Percentiles rank a stretch among this genome's conserved stretches.
phyloP scores from a whole-genome alignment of 331 rosid species.

The Malus hybrid region DNA sequence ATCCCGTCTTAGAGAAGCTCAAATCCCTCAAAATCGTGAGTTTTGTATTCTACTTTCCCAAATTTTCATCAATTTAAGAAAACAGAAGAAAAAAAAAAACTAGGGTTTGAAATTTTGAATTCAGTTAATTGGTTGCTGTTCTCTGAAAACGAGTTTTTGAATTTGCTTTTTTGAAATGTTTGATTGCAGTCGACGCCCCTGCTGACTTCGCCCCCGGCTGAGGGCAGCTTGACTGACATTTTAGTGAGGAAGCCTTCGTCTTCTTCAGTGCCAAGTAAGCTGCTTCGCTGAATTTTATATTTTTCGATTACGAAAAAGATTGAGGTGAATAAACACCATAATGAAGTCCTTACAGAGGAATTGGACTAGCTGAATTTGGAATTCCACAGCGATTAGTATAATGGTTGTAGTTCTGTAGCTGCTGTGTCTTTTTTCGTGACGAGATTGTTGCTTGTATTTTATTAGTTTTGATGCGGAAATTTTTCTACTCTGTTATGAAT shows the following conservation, averaged over 20 bases:
- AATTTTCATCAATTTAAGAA: background rate
- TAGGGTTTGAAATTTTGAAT: slow-evolving; percentile 9
- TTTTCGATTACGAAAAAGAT: background rate
- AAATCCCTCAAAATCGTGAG: slow-evolving; percentile 69
- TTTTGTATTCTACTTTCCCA: background rate
- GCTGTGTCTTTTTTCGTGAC: background rate
- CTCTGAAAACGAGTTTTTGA: background rate
- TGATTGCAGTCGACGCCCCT: slow-evolving; percentile 69
- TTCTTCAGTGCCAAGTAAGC: slow-evolving; percentile 52
- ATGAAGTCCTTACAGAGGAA: too few relatives aligned
- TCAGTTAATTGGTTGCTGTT: background rate
- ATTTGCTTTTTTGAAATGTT: background rate
- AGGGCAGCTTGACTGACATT: slow-evolving; percentile 82
- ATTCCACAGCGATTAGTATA: background rate
- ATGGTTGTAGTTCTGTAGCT: background rate
- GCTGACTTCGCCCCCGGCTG: slow-evolving; percentile 65
- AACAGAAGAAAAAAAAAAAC: background rate
- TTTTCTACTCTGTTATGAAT: slow-evolving; percentile 19
- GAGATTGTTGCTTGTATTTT: background rate
- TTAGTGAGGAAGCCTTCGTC: slow-evolving; percentile 76
- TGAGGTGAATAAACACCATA: background rate
- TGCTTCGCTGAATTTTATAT: background rate
- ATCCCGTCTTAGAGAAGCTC: slow-evolving; percentile 63
- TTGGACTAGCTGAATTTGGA: background rate
- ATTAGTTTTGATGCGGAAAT: background rate